Evolutionary conservation across 306 rosid species (phyloP).

Genomic region (Glycyrrhiza uralensis): DNA sequence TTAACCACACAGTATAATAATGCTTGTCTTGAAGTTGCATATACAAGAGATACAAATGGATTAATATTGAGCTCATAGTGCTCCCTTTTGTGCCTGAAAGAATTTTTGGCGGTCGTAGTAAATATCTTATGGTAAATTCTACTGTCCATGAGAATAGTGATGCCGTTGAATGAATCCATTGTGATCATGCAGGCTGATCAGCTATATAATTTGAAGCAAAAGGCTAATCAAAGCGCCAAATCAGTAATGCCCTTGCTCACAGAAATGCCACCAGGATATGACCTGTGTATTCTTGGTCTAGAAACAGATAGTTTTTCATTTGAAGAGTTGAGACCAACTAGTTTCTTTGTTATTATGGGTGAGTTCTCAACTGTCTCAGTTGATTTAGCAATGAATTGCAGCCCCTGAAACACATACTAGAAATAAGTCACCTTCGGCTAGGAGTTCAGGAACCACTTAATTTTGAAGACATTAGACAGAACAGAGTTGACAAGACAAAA

Average conservation of each 20-base stretch:
- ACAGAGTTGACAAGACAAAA: not conserved
- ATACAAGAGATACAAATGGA: not conserved
- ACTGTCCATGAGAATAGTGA: not conserved
- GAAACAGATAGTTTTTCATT: constrained; percentile 21
- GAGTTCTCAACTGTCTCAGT: constrained; percentile 22
- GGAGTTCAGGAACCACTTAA: not conserved
- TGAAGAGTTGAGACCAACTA: constrained; percentile 22
- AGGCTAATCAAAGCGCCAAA: constrained; percentile 18
- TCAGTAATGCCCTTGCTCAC: constrained; percentile 23
- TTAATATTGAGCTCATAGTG: not conserved
- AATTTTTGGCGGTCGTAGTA: not conserved
- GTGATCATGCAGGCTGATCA: not conserved
- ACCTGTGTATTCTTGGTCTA: constrained; percentile 36
- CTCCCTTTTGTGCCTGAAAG: not conserved
- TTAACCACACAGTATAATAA: not conserved
- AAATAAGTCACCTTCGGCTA: not conserved
- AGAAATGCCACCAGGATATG: constrained; percentile 31
- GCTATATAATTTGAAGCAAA: constrained; percentile 12
- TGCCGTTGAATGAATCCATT: not conserved
- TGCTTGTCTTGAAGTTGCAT: not conserved
- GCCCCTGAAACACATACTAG: constrained; percentile 27
- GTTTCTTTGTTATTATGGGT: constrained; percentile 10
- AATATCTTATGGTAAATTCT: constrained; percentile 8
- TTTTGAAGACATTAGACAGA: not conserved
- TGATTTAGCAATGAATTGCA: constrained; percentile 40